phyloP scores from a whole-genome alignment of 805 yeast genomes.

The Yarrowia deformans region DNA sequence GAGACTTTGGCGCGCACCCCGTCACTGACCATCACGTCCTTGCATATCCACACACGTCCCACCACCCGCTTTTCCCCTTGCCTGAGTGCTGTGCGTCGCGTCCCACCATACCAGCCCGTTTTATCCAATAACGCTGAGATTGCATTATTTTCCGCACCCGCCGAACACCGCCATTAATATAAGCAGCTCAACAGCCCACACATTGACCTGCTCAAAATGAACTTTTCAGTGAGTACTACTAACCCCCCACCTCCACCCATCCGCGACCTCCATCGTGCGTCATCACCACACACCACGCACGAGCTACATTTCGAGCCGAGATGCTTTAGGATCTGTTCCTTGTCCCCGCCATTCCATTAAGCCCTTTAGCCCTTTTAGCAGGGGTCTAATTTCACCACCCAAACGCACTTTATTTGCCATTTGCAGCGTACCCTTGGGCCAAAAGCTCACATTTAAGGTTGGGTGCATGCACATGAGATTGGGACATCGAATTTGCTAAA shows the following conservation, averaged over 20 bases:
- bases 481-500: constrained; percentile 33
- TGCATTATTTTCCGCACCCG: constrained; percentile 26
- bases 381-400: constrained; percentile 6
- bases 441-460: constrained; percentile 1
- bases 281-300: neutral
- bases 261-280: neutral
- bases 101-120: constrained; percentile 39
- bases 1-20: constrained; percentile 28
- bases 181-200: constrained; percentile 28
- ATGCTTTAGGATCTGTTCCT: neutral
- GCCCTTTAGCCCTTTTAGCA: constrained; percentile 6
- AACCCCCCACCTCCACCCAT: no score
- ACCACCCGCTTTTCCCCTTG: constrained; percentile 31
- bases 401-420: constrained; percentile 26
- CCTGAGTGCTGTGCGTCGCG: constrained; percentile 39
- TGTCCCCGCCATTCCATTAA: constrained; percentile 31
- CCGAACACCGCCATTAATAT: constrained; percentile 4
- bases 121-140: constrained; percentile 30
- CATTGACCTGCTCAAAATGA: constrained; percentile 16
- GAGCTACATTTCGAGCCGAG: neutral
- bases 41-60: constrained; percentile 32
- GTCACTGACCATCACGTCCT: constrained; percentile 26
- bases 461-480: constrained; percentile 15
- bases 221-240: constrained; percentile 26
- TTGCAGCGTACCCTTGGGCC: neutral